Conservation (phyloP, 495 filamentous ascomycete genomes). For the Trichoderma parareesei region DNA sequence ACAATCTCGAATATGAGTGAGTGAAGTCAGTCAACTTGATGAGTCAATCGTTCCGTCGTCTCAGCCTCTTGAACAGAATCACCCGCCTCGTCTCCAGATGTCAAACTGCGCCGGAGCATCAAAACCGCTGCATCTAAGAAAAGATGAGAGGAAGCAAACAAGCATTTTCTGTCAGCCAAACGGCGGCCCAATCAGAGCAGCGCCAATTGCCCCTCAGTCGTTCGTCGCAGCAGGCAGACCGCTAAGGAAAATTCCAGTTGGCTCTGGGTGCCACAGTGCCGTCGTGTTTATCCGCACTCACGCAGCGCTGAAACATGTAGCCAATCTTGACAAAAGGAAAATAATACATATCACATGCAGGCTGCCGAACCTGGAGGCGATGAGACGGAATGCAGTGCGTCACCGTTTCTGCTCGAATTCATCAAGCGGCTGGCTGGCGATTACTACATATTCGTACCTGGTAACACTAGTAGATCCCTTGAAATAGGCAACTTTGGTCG, state of each 20-base stretch:
- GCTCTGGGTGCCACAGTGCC: too few relatives aligned
- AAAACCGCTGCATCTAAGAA: neutral
- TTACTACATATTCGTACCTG: too few relatives aligned
- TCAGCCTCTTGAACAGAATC: too few relatives aligned
- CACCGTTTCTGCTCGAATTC: neutral
- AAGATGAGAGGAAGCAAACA: conserved; percentile 1
- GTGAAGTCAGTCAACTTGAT: neutral
- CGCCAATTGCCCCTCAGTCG: neutral
- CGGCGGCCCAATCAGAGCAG: neutral
- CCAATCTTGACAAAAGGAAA: neutral
- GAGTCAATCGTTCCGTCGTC: neutral
- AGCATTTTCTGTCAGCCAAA: neutral
- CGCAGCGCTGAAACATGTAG: too few relatives aligned
- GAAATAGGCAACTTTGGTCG: too few relatives aligned
- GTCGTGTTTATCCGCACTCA: too few relatives aligned
- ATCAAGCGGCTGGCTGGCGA: too few relatives aligned
- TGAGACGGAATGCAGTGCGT: neutral
- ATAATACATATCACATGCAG: neutral
- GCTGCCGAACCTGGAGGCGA: neutral
- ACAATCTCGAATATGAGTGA: too few relatives aligned
- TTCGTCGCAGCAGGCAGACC: neutral
- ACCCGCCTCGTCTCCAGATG: neutral
- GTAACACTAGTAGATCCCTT: too few relatives aligned
- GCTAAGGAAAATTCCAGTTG: neutral
- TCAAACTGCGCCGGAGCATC: neutral